Base-by-base conservation (phyloP, 345 rosid species). In the Durio zibethinus region DNA sequence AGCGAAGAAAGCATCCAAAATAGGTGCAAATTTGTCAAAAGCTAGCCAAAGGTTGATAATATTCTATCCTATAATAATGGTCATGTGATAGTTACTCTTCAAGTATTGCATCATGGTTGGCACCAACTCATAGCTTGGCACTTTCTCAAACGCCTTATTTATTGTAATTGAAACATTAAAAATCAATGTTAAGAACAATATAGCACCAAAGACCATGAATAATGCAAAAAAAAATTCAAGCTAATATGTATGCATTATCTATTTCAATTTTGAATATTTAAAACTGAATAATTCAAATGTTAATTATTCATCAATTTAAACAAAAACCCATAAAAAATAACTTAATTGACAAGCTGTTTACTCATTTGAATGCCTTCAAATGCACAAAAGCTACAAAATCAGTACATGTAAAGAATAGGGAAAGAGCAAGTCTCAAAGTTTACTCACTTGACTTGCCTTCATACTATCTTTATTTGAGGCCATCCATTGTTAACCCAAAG, bases 61-160 rank as follows among this genome's bases (percentile, higher is more conserved):
- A 79, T 87, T 88, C 35, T 91, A 76, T 9, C 88, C 91, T 77
- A 77, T 82, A 15, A 86, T 88, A 15, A 86, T 83, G 5, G 82
- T 87, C 56, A 89, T 21, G 50, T 80, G 69, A 71, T 88, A 89
- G 60, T 87, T 86, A 68, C 40, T 69, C 48, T 81, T 86, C 81
- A 91, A 62, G 67, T 89, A 89, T 78, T 86, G 52, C 38, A 86
- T 91, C 95, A 89, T 89, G 84, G 85, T 89, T 65, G 89, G 88
- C 60, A 79, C 14, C 72, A 91, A 67, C n/a, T 92, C 93, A 80
- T 88, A 91, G 73, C 93, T 89, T 20, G 93, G 88, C 82, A 89
- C 90, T 80, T 86, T 88, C 88, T 91, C 96, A 29, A 91, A 86
- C 18, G 89, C 88, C 86, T 91, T 90, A 68, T 91, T 91, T 42